Base-by-base conservation (phyloP, 176 grass and related monocot species). In the Pontederia paniculata region DNA sequence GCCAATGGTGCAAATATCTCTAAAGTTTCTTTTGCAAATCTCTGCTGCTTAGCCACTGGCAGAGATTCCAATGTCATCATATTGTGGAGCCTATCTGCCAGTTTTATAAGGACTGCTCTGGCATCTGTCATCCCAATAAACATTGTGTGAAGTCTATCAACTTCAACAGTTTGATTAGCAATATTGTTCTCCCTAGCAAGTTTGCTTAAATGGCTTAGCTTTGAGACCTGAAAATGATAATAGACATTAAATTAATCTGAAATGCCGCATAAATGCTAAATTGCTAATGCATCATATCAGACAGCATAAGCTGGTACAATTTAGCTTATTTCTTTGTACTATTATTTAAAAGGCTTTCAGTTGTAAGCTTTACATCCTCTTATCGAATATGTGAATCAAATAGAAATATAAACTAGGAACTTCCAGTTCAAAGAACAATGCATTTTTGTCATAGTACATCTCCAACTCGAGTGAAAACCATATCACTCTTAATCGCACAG, bases 71-170 rank as follows among this genome's bases (percentile, higher is more conserved):
- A 60, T 1, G 91, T 96, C 52, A 70, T 78, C 91, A 96, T 96
- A 74, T 96, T 96, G 62, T 96, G 91, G 12, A 96, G 76, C 42
- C 91, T 83, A 42, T 89, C 91, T 54, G 91, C 86, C 53, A 96
- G 62, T 75, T 96, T 96, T 77, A 89, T 86, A 23, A 96, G 77
- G 56, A 96, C 82, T 54, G 91, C 91, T 53, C 91, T 58, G 55
- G 86, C 82, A 86, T 96, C 91, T 57, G 82, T 79, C 91, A 96
- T 96, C 51, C 85, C 91, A 68, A 96, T 85, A 73, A 89, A 86
- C 85, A 89, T 96, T 57, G 91, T 96, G 51, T 96, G 91, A 57
- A 96, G 68, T n/a, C 91, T 82, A 44, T 97, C 91, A 63, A 85
- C 91, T 50, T 97, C 91, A 51, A 74, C 76, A 43, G 76, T 97